A percentile compares a stretch with the other conserved stretches of the same genome.
Conservation (phyloP, 2,329 filamentous ascomycete species). For the Xylariaceae sp. region DNA sequence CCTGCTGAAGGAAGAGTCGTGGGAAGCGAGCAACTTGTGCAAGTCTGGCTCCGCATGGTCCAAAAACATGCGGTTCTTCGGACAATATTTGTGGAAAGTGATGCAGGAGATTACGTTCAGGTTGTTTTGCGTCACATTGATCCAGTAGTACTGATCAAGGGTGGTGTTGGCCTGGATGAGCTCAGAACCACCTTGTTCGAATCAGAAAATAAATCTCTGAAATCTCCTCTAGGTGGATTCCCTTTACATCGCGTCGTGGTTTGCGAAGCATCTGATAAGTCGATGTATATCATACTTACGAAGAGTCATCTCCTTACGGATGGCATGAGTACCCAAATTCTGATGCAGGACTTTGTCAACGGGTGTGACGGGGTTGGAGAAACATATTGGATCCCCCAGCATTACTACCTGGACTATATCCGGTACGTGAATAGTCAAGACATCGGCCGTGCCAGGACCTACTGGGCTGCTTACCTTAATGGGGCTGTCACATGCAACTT, state of each 20-base stretch:
- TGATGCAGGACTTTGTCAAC: constrained; percentile 6
- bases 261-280: constrained; percentile 3
- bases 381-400: neutral
- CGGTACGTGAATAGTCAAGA: neutral
- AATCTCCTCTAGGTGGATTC: constrained; percentile 6
- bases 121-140: constrained; percentile 7
- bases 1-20: neutral
- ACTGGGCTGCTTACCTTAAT: neutral
- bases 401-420: constrained; percentile 6
- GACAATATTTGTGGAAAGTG: constrained; percentile 13
- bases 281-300: constrained; percentile 11
- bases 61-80: constrained; percentile 13
- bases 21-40: constrained; percentile 1
- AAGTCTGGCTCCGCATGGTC: constrained; percentile 9
- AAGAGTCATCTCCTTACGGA: constrained; percentile 15
- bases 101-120: constrained; percentile 12
- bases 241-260: constrained; percentile 13
- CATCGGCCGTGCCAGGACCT: neutral
- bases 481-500: neutral
- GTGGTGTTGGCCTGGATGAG: neutral
- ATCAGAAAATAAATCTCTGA: constrained; percentile 11
- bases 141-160: neutral
- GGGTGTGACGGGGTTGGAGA: constrained; percentile 2
- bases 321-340: constrained; percentile 5
- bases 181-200: constrained; percentile 8